These are phyloP conservation scores for Eucalyptus virginea DNA, from an alignment of 345 rosid species.

Conservation along the genomic window DNA sequence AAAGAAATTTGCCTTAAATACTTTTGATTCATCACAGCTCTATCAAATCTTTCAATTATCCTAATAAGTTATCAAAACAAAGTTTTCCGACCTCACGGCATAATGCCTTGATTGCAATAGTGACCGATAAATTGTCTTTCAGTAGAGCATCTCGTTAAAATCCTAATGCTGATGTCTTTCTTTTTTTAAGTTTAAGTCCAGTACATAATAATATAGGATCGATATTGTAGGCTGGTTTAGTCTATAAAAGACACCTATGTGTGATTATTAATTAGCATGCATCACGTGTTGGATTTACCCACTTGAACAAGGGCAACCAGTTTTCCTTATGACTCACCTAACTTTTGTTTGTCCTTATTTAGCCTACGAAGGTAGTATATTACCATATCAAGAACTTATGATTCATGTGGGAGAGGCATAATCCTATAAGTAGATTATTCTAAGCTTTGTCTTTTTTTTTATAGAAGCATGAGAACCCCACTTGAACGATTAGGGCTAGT, in stretches of 20 bases:
- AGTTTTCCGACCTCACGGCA: neutral
- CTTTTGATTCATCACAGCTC: neutral
- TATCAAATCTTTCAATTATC: neutral
- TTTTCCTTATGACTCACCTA: too few species aligned
- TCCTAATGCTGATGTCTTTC: too few species aligned
- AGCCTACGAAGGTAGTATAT: neutral
- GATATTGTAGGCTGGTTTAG: too few species aligned
- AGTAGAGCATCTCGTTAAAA: neutral
- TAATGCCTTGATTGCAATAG: neutral
- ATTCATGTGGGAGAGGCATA: neutral
- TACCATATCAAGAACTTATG: neutral
- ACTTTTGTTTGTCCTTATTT: too few species aligned
- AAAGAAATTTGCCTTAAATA: neutral
- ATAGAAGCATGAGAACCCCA: neutral
- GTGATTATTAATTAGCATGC: neutral
- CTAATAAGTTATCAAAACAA: neutral
- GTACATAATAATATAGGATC: too few species aligned
- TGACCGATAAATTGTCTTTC: neutral
- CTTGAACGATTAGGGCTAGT: neutral
- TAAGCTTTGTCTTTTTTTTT: neutral
- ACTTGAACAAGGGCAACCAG: too few species aligned
- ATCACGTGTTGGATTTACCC: too few species aligned
- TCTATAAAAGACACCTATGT: too few species aligned
- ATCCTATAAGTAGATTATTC: neutral
- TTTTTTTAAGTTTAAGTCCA: too few species aligned